phyloP scores from a whole-genome alignment of 805 yeast species.

The Saturnispora bothae region DNA sequence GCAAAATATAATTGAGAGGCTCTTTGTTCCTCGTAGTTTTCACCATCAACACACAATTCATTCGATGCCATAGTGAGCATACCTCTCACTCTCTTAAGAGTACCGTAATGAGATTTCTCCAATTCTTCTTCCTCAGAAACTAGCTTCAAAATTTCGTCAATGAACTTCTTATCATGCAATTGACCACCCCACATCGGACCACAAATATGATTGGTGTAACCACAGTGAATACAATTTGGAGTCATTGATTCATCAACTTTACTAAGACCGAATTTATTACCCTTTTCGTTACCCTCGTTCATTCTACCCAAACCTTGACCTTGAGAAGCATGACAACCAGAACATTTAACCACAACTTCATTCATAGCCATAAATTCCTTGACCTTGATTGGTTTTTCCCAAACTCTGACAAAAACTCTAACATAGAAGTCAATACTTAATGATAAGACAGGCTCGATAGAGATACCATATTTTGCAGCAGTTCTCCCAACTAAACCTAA shows the following conservation, averaged over 20 bases:
- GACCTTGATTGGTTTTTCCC: constrained; percentile 69
- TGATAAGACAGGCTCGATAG: constrained; percentile 78
- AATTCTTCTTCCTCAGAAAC: constrained; percentile 24
- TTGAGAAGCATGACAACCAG: constrained; percentile 70
- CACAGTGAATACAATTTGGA: constrained; percentile 60
- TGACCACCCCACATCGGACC: constrained; percentile 97
- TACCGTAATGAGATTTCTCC: constrained; percentile 54
- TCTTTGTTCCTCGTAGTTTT: constrained; percentile 9
- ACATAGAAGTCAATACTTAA: constrained; percentile 90
- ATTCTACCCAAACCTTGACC: constrained; percentile 69
- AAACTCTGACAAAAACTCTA: constrained; percentile 71
- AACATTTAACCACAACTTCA: constrained; percentile 72
- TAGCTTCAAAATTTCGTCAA: constrained; percentile 50
- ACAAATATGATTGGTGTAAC: constrained; percentile 58
- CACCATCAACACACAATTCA: constrained; percentile 37
- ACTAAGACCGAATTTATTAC: constrained; percentile 46
- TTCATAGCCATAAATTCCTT: constrained; percentile 69
- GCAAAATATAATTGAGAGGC: constrained; percentile 72
- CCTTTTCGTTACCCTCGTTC: constrained; percentile 23
- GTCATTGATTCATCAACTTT: constrained; percentile 50
- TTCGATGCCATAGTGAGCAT: constrained; percentile 78
- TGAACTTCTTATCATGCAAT: constrained; percentile 60
- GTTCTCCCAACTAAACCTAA: constrained; percentile 62
- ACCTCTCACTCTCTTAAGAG: constrained; percentile 78
- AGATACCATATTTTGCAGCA: constrained; percentile 83